These are phyloP conservation scores for Parmelia sp. DNA, from an alignment of 495 filamentous ascomycete species.

Conservation along the genomic window DNA sequence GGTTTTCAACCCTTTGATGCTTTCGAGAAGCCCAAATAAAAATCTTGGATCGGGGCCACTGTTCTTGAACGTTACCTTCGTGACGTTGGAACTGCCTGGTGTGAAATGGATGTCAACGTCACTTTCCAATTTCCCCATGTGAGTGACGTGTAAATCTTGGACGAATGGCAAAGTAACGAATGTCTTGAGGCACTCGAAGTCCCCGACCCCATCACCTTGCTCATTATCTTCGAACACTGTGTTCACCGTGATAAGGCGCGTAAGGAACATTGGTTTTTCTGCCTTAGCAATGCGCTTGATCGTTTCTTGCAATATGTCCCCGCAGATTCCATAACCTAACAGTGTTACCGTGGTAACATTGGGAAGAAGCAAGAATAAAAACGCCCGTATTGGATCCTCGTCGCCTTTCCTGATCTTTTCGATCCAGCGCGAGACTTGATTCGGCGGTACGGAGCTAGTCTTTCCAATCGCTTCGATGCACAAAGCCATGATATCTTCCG, in stretches of 20 bases:
- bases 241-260: neutral
- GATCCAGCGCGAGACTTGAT: neutral
- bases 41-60: neutral
- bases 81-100: neutral
- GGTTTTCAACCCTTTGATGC: neutral
- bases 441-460: neutral
- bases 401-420: neutral
- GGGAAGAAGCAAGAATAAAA: neutral
- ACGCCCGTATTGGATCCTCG: neutral
- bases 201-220: rapidly evolving
- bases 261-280: neutral
- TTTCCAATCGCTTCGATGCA: neutral
- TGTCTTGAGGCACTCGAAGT: neutral
- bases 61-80: neutral
- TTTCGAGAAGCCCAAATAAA: neutral
- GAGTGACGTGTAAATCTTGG: neutral
- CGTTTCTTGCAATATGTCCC: neutral
- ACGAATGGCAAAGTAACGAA: neutral
- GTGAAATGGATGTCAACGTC: neutral
- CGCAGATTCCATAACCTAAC: neutral
- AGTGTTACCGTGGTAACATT: neutral
- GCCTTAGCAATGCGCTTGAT: neutral
- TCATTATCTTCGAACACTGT: neutral
- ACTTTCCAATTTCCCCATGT: neutral
- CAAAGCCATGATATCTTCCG: neutral